These are phyloP conservation scores for Fusarium sp. DNA, from an alignment of 2,329 filamentous ascomycete species.

Conservation along the genomic window DNA sequence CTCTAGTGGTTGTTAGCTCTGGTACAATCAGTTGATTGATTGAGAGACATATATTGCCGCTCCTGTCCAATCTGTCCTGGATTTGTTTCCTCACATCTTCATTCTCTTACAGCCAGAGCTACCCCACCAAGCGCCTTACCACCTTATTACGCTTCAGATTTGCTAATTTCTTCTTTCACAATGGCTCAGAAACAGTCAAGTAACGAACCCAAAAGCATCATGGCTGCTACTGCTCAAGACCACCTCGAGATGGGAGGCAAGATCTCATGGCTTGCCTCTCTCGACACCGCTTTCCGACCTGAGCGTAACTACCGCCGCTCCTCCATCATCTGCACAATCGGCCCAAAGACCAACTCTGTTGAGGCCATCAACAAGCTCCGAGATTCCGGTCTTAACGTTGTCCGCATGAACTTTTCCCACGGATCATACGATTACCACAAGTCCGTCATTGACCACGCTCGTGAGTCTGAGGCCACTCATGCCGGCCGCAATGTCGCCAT, in stretches of 20 bases:
- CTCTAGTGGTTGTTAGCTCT: conserved; percentile 18
- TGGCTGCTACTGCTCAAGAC: conserved; percentile 79
- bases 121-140: conserved; percentile 36
- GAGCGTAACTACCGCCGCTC: conserved; percentile 93
- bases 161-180: conserved; percentile 45
- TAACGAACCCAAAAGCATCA: conserved; percentile 56
- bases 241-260: conserved; percentile 83
- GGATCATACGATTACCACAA: conserved; percentile 91
- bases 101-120: conserved; percentile 38
- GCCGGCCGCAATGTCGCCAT: conserved; percentile 91
- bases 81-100: conserved; percentile 27
- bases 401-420: conserved; percentile 99
- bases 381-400: conserved; percentile 92
- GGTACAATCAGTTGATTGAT: conserved; percentile 18
- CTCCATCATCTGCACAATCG: conserved; percentile 99
- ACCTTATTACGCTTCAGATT: conserved; percentile 12
- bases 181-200: conserved; percentile 52
- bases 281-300: conserved; percentile 91
- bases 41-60: conserved; percentile 42
- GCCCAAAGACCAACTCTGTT: conserved; percentile 98
- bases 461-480: conserved; percentile 83
- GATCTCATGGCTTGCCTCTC: conserved; percentile 74
- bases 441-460: conserved; percentile 96
- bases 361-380: conserved; percentile 97
- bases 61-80: conserved; percentile 22